phyloP scores from a whole-genome alignment of 2,329 filamentous ascomycete genomes.

The Colletotrichum sp. region DNA sequence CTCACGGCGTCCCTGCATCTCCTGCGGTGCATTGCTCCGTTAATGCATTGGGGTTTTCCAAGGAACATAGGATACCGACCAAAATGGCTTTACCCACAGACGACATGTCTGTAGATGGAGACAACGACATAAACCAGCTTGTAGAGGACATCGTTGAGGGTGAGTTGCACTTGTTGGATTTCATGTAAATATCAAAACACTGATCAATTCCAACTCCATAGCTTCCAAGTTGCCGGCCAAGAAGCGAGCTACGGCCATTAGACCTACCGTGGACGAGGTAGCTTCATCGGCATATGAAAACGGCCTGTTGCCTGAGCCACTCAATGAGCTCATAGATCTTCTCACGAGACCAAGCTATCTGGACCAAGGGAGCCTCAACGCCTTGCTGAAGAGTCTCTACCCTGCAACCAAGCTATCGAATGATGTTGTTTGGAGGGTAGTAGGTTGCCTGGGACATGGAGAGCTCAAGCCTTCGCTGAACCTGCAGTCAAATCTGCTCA shows the following conservation, averaged over 20 bases:
- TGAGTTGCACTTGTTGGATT: neutral
- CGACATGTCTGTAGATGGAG: conserved; percentile 27
- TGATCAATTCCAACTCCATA: conserved; percentile 29
- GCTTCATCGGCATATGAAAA: conserved; percentile 68
- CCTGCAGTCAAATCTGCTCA: conserved; percentile 74
- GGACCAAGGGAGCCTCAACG: conserved; percentile 76
- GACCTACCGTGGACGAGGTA: conserved; percentile 68
- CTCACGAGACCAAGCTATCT: conserved; percentile 71
- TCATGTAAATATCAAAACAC: neutral
- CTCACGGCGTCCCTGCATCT: neutral
- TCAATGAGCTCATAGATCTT: conserved; percentile 70
- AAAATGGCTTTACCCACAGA: neutral
- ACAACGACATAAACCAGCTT: conserved; percentile 38
- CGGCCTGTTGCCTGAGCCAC: conserved; percentile 66
- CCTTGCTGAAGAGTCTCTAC: conserved; percentile 77
- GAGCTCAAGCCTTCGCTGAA: conserved; percentile 74
- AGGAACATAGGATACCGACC: neutral
- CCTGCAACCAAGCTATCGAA: conserved; percentile 69
- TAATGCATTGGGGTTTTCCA: neutral
- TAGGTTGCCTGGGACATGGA: conserved; percentile 79
- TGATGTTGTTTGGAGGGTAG: conserved; percentile 66
- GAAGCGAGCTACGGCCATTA: conserved; percentile 66
- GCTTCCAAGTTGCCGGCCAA: conserved; percentile 69
- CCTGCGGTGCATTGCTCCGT: neutral
- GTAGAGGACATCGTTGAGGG: conserved; percentile 40